Evolutionary conservation across 163 green algal genomes (phyloP), one percentile per base, ranked within the genome.

Genomic region (Chlorella variabilis): DNA sequence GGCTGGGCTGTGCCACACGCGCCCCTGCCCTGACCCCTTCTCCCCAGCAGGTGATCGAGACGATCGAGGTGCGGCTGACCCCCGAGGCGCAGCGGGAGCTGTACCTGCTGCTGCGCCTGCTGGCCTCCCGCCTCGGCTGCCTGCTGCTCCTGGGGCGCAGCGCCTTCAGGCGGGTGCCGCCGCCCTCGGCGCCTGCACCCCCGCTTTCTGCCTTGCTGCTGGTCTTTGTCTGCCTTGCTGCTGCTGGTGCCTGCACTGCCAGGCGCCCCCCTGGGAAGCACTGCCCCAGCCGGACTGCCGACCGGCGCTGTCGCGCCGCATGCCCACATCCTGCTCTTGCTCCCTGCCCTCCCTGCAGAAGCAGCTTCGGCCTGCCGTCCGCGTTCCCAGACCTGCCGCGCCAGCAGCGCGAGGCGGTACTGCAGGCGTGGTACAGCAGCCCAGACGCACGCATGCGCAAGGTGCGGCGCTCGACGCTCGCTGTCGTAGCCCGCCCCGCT

Each of bases 351-450:
- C 67, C 23, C 70, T 49, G 61, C 54, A 69, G 75, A 41, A 34
- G 36, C 69, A 31, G 63, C 76, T 56, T 34, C 17, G 29, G 66
- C 25, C 34, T 77, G 36, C 66, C 68, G 1, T 56, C 23, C 8
- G 15, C 88, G 41, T 92, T 90, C 76, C 58, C 59, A 0, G 33
- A 89, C 38, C 63, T 93, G 66, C 61, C 85, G 4, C 41, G 87
- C 11, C 3, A 34, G 54, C 58, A 84, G 31, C 78, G 87, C 25
- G 86, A 93, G 71, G 59, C 63, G 18, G 59, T 88, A 23, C 77
- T 94, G 70, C 78, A 80, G 31, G 33, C 31, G 63, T 94, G 90
- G 90, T 33, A 61, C 18, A 63, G 58, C 34, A 76, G 54, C 29
- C 13, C 49, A 4, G 70, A 76, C 27, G 34, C 45, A 13, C 56